Evolutionary conservation across 768 basidiomycete genomes (phyloP).

Genomic region (Tubosaeta sp.): DNA sequence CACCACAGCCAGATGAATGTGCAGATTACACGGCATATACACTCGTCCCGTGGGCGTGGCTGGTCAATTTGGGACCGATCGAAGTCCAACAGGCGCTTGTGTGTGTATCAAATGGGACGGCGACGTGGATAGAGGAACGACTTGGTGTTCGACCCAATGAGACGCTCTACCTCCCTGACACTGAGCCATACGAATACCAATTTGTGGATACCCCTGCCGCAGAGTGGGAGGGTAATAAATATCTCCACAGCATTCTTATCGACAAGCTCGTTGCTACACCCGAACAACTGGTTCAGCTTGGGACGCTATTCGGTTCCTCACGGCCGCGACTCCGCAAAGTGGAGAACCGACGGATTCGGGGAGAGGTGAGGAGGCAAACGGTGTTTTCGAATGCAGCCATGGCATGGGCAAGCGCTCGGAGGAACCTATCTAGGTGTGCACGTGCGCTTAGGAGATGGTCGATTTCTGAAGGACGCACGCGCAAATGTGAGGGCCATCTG

Average conservation of each 20-base stretch:
- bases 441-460: constrained; percentile 65
- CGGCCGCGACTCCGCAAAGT: constrained; percentile 50
- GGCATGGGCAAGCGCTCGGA: constrained; percentile 36
- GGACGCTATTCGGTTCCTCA: constrained; percentile 73
- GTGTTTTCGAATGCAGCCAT: constrained; percentile 49
- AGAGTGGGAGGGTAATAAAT: constrained; percentile 9
- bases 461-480: constrained; percentile 43
- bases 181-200: constrained; percentile 47
- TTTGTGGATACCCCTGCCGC: constrained; percentile 18
- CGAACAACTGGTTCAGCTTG: constrained; percentile 60
- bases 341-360: constrained; percentile 40
- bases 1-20: constrained; percentile 52
- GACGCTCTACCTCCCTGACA: constrained; percentile 48
- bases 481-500: constrained; percentile 48
- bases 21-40: constrained; percentile 58
- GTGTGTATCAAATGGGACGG: constrained; percentile 47
- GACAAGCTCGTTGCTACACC: constrained; percentile 7
- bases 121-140: constrained; percentile 21
- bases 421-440: constrained; percentile 59
- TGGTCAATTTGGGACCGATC: constrained; percentile 51
- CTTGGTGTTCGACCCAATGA: constrained; percentile 35
- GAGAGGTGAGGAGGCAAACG: constrained; percentile 53
- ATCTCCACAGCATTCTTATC: constrained; percentile 3
- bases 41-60: constrained; percentile 63
- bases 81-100: constrained; percentile 39